A percentile compares a stretch with the other conserved stretches of the same genome.
phyloP scores from a whole-genome alignment of 305 asterid species.

The Fraxinus greggii region DNA sequence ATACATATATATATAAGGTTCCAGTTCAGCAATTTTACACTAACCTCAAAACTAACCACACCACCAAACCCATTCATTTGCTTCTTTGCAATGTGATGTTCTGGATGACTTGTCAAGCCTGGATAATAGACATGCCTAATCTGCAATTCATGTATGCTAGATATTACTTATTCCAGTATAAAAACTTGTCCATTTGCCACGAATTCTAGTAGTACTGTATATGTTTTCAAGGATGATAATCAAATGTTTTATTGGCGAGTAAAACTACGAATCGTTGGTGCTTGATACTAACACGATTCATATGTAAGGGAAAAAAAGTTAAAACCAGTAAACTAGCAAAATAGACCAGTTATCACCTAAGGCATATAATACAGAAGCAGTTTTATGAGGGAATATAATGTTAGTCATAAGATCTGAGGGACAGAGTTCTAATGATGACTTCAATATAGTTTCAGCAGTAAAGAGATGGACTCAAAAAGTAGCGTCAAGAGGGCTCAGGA shows the following conservation, averaged over 20 bases:
- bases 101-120: slow-evolving; percentile 94
- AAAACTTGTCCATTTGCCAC: neutral
- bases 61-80: slow-evolving; percentile 99
- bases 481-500: neutral
- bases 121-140: slow-evolving; percentile 90
- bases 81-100: slow-evolving; percentile 77
- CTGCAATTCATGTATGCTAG: slow-evolving; percentile 42
- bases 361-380: neutral
- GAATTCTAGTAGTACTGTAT: neutral
- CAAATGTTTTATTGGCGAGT: neutral
- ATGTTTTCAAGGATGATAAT: neutral
- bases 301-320: neutral
- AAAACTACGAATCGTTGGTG: neutral
- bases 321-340: neutral
- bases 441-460: neutral
- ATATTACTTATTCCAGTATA: slow-evolving; percentile 1
- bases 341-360: neutral
- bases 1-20: neutral
- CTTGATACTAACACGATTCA: neutral
- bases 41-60: slow-evolving; percentile 95
- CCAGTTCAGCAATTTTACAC: slow-evolving; percentile 27
- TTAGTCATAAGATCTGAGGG: neutral
- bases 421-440: neutral
- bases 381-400: neutral
- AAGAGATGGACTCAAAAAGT: neutral